phyloP scores from a whole-genome alignment of 306 rosid genomes.

The Mimosa bimucronata region DNA sequence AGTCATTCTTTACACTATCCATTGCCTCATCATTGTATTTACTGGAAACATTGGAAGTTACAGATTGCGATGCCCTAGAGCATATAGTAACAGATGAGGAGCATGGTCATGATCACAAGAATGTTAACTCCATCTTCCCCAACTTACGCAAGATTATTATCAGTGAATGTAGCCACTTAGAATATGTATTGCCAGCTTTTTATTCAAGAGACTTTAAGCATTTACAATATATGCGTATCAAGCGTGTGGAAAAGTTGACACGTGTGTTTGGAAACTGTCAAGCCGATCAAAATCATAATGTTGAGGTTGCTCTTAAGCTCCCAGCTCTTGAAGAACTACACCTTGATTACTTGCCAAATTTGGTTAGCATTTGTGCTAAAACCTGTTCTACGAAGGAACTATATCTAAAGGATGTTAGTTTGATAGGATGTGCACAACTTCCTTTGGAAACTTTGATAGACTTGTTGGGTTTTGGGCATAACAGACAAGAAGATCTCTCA shows the following conservation, averaged over 20 bases:
- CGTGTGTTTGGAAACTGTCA: no score
- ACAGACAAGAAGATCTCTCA: neutral
- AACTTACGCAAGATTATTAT: no score
- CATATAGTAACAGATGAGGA: no score
- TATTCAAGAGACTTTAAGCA: no score
- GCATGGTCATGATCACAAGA: no score
- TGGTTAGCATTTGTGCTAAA: neutral
- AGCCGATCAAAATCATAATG: no score
- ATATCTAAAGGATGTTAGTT: neutral
- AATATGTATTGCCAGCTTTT: no score
- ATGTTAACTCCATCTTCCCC: no score
- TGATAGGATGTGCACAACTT: neutral
- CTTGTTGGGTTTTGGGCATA: neutral
- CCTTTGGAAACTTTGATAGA: neutral
- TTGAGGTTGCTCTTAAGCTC: neutral
- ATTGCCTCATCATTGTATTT: conserved; percentile 9
- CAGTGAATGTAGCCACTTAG: no score
- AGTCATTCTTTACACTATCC: conserved; percentile 18
- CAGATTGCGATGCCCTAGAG: neutral
- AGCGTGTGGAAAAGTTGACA: no score
- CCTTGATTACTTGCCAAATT: neutral
- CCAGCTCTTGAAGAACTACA: conserved; percentile 8
- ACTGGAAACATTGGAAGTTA: conserved; percentile 28
- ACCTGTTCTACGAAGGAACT: neutral
- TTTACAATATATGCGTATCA: no score